phyloP scores from a whole-genome alignment of 108 stramenopile species.

The Skeletonema potamos region DNA sequence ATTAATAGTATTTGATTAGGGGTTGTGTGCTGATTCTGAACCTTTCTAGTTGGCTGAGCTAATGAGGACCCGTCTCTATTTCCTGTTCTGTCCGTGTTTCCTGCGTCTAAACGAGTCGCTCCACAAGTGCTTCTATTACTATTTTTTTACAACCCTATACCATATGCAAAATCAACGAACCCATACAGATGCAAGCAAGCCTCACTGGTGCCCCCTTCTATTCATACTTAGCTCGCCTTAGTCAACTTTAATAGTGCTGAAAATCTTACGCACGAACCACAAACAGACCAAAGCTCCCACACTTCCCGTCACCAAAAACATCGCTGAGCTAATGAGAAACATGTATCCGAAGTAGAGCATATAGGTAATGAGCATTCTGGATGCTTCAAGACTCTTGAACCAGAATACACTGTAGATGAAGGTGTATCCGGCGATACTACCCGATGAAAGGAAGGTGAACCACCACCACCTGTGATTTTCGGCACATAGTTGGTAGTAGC shows the following conservation, averaged over 20 bases:
- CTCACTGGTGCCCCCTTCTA: background rate
- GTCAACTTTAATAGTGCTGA: constrained; percentile 95
- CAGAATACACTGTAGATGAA: constrained; percentile 93
- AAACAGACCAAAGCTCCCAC: constrained; percentile 90
- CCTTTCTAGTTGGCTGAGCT: no score
- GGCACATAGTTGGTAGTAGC: constrained; percentile 98
- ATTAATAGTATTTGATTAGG: background rate
- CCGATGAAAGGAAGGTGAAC: constrained; percentile 94
- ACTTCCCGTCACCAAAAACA: constrained; percentile 91
- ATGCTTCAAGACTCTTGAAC: constrained; percentile 90
- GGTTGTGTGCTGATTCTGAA: background rate
- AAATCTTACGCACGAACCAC: constrained; percentile 96
- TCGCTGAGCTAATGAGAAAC: constrained; percentile 85
- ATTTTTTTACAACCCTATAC: background rate
- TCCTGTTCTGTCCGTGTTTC: no score
- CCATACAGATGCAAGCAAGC: background rate
- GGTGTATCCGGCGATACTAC: constrained; percentile 90
- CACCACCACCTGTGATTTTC: constrained; percentile 99
- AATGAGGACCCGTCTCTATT: no score
- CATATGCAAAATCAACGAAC: background rate
- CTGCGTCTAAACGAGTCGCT: no score
- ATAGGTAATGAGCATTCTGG: constrained; percentile 94
- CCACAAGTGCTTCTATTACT: background rate
- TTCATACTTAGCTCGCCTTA: constrained; percentile 14
- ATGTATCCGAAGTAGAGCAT: constrained; percentile 98